Conservation (phyloP, 257 asterid genomes). For the Anisodus acutangulus region DNA sequence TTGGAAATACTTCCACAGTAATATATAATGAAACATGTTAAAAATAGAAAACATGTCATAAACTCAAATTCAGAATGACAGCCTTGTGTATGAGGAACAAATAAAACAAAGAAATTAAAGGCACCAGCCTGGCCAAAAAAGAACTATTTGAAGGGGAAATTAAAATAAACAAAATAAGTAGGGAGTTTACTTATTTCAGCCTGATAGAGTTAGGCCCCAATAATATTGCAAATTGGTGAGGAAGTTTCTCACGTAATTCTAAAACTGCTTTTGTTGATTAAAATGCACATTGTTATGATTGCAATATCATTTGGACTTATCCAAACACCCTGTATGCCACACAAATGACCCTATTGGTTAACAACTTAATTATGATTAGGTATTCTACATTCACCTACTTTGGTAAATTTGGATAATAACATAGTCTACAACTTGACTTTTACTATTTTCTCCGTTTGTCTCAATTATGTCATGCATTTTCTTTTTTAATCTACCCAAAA, state of each 20-base stretch:
- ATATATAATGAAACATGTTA: neutral
- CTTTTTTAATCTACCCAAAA: too few relatives aligned
- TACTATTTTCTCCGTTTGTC: neutral
- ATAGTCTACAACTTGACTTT: neutral
- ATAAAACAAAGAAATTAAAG: neutral
- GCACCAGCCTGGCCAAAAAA: neutral
- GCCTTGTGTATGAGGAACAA: neutral
- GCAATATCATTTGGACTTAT: neutral
- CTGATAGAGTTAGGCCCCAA: neutral
- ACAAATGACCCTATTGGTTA: neutral
- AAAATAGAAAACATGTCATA: neutral
- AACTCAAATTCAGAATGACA: neutral
- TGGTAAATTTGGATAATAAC: neutral
- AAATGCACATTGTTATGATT: neutral
- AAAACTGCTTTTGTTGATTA: neutral
- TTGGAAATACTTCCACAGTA: neutral
- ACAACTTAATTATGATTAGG: neutral
- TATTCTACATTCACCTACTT: neutral
- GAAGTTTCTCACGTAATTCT: slow-evolving; percentile 18
- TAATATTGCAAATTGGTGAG: neutral
- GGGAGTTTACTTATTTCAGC: neutral
- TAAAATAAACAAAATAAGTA: neutral
- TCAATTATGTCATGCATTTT: neutral
- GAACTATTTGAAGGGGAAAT: neutral
- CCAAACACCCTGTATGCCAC: neutral